Evolutionary conservation across 2,329 filamentous ascomycete species (phyloP).

Genomic region (Rosellinia necatrix): DNA sequence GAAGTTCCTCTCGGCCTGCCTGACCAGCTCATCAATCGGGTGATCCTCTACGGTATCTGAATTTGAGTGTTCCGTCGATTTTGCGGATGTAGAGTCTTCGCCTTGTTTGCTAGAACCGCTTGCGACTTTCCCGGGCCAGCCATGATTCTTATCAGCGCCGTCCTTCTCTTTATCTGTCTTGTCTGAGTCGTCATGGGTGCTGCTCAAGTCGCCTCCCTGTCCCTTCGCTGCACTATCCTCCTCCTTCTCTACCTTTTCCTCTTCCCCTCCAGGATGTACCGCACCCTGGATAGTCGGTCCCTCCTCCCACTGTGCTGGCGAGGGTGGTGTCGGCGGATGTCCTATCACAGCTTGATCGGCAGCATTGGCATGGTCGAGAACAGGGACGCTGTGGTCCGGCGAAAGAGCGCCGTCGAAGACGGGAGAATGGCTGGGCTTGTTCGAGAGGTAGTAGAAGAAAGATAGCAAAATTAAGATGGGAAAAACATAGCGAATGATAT

Average conservation of each 20-base stretch:
- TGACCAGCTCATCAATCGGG: slow-evolving; percentile 52
- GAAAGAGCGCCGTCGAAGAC: slow-evolving; percentile 28
- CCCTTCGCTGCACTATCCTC: slow-evolving; percentile 1
- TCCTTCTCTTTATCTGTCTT: slow-evolving; percentile 14
- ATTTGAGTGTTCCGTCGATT: slow-evolving; percentile 22
- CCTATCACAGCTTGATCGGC: slow-evolving; percentile 24
- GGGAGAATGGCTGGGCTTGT: slow-evolving; percentile 21
- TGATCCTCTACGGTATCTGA: slow-evolving; percentile 38
- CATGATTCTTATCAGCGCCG: neutral
- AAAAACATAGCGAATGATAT: slow-evolving; percentile 49
- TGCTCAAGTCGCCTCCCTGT: neutral
- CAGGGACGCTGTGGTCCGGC: slow-evolving; percentile 22
- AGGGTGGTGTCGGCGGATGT: slow-evolving; percentile 18
- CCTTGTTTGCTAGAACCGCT: slow-evolving; percentile 6
- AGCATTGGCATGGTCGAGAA: slow-evolving; percentile 18
- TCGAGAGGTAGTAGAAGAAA: slow-evolving; percentile 43
- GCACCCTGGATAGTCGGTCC: slow-evolving; percentile 19
- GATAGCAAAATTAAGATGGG: slow-evolving; percentile 44
- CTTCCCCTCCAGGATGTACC: neutral
- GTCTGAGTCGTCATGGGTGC: neutral
- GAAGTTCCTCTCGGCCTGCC: slow-evolving; percentile 46
- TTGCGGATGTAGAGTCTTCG: slow-evolving; percentile 7
- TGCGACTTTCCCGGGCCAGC: neutral
- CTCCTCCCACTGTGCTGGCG: slow-evolving; percentile 22
- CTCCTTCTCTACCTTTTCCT: neutral